phyloP scores from a whole-genome alignment of 164 flowering plant species.

The Kalanchoe fedtschenkoi region DNA sequence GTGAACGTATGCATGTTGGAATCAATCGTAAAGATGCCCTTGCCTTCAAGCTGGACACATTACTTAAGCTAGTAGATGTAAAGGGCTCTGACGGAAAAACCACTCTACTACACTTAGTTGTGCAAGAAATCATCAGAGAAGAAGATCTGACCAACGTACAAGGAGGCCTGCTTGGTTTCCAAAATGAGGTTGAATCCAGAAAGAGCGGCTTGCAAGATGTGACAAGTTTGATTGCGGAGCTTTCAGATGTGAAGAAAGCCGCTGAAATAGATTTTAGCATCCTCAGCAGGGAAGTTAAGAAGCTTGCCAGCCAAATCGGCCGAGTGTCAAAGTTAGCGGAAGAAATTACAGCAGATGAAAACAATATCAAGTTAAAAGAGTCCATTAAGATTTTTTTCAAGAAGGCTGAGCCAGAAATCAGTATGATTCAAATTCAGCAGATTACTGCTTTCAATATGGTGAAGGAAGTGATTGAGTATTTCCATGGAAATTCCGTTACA shows the following conservation, averaged over 20 bases:
- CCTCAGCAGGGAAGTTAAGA: constrained; percentile 25
- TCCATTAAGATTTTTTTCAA: constrained; percentile 27
- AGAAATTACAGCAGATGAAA: constrained; percentile 12
- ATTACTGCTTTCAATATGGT: constrained; percentile 47
- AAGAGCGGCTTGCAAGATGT: constrained; percentile 37
- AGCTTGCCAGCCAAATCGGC: constrained; percentile 34
- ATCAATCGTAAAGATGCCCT: constrained; percentile 86
- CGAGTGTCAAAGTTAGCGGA: constrained; percentile 21
- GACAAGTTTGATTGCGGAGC: constrained; percentile 31
- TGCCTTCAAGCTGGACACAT: constrained; percentile 88
- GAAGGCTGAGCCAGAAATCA: constrained; percentile 33
- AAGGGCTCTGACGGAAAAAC: constrained; percentile 90
- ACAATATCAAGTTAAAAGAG: constrained; percentile 20
- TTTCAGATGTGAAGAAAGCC: constrained; percentile 35
- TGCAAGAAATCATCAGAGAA: constrained; percentile 64
- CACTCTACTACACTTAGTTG: constrained; percentile 85
- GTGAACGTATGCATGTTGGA: constrained; percentile 79
- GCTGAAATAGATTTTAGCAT: constrained; percentile 36
- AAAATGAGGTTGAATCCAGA: constrained; percentile 23
- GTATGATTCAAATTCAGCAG: constrained; percentile 34
- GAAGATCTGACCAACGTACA: constrained; percentile 33
- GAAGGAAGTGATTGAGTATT: constrained; percentile 69
- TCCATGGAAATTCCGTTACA: constrained; percentile 76
- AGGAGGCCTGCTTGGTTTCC: constrained; percentile 13
- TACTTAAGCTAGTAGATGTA: constrained; percentile 79